phyloP scores from a whole-genome alignment of 768 basidiomycete species.

The Russula sp. region DNA sequence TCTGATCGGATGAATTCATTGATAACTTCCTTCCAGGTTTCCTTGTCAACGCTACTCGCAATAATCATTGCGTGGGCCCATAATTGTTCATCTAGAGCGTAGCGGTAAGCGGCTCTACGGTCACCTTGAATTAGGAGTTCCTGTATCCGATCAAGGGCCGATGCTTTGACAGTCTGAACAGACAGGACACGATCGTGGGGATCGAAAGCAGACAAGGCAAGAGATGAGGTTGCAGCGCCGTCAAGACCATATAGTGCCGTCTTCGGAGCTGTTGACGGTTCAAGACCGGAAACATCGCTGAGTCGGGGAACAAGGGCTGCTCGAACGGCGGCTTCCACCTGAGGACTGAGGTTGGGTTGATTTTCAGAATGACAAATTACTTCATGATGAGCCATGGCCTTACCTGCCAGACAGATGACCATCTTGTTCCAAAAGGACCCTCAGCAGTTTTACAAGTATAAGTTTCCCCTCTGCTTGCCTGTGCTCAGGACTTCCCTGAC shows the following conservation, averaged over 20 bases:
- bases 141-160: slow-evolving; percentile 70
- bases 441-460: slow-evolving; percentile 64
- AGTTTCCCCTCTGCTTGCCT: slow-evolving; percentile 69
- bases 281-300: slow-evolving; percentile 24
- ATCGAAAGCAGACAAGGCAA: slow-evolving; percentile 22
- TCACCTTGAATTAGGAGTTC: slow-evolving; percentile 77
- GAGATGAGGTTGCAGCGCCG: slow-evolving; percentile 8
- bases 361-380: neutral
- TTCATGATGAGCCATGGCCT: slow-evolving; percentile 26
- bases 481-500: slow-evolving; percentile 42
- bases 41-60: slow-evolving; percentile 86
- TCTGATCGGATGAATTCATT: slow-evolving; percentile 79
- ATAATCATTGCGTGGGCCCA: slow-evolving; percentile 98
- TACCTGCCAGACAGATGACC: slow-evolving; percentile 84
- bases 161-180: slow-evolving; percentile 50
- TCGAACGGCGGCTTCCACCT: slow-evolving; percentile 69
- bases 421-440: slow-evolving; percentile 81
- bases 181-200: slow-evolving; percentile 47
- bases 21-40: slow-evolving; percentile 88
- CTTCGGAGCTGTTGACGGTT: slow-evolving; percentile 14
- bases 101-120: slow-evolving; percentile 78
- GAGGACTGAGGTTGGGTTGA: slow-evolving; percentile 35
- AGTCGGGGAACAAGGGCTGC: slow-evolving; percentile 59
- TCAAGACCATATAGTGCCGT: slow-evolving; percentile 12
- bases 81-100: slow-evolving; percentile 78